Evolutionary conservation across 2,329 filamentous ascomycete genomes (phyloP).

Genomic region (Ophiostoma tasmaniense): DNA sequence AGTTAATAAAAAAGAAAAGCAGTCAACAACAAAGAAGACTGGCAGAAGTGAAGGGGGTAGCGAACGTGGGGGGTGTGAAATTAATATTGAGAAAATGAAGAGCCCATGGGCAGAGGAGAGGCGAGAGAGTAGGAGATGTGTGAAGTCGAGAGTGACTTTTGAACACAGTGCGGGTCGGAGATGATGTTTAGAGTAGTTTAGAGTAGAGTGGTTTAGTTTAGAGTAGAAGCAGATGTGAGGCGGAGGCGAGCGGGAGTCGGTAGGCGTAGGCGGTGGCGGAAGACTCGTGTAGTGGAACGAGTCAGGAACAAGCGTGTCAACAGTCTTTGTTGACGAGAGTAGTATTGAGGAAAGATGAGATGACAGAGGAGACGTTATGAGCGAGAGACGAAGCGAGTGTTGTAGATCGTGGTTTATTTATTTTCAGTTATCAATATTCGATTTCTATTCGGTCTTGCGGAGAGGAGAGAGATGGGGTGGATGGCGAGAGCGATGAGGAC

Average conservation of each 20-base stretch:
- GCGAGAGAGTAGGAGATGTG: neutral
- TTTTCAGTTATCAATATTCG: neutral
- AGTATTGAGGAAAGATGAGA: neutral
- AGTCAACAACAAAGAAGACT: neutral
- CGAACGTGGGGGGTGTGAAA: slow-evolving; percentile 11
- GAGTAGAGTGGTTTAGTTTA: neutral
- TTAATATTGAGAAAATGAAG: neutral
- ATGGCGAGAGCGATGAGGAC: too few species aligned
- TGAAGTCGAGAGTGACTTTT: neutral
- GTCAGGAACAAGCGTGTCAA: neutral
- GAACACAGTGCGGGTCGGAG: neutral
- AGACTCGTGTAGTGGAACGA: neutral
- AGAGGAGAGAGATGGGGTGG: neutral
- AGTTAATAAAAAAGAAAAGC: neutral
- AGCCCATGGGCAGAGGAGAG: neutral
- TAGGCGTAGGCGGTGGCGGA: neutral
- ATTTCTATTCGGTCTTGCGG: neutral
- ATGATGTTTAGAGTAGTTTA: neutral
- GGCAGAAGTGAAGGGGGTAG: neutral
- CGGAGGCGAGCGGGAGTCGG: neutral
- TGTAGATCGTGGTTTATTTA: neutral
- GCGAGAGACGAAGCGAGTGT: slow-evolving; percentile 4
- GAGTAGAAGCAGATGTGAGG: neutral
- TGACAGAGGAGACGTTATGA: too few species aligned
- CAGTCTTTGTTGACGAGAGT: neutral